These are phyloP conservation scores for Hyphopichia pseudoburtonii DNA, from an alignment of 1,139 yeast genomes.

Conservation along the genomic window DNA sequence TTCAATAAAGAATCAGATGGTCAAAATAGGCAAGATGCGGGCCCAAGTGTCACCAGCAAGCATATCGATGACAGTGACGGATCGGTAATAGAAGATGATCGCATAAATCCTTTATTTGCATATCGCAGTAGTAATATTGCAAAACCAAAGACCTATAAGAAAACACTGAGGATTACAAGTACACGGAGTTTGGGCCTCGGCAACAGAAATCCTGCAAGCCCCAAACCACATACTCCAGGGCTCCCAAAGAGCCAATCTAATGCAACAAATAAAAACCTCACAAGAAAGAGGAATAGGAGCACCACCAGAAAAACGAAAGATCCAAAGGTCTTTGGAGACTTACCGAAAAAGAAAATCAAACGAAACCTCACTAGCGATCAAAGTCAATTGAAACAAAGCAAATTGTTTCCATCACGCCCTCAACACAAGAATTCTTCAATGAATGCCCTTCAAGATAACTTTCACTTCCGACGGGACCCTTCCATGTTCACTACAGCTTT, in stretches of 20 bases:
- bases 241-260: no score
- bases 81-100: conserved; percentile 19
- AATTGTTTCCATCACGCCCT: neutral
- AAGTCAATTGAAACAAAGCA: neutral
- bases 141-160: no score
- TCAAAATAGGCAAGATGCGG: neutral
- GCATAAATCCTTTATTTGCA: conserved; percentile 20
- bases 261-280: no score
- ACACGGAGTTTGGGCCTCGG: no score
- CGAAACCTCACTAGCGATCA: neutral
- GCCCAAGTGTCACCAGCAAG: neutral
- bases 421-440: neutral
- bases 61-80: conserved; percentile 3
- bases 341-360: neutral
- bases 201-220: no score
- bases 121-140: neutral
- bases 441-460: conserved; percentile 1
- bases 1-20: neutral
- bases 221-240: no score
- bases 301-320: neutral
- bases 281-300: neutral
- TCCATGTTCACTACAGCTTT: conserved; percentile 30
- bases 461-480: conserved; percentile 23
- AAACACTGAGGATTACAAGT: no score
- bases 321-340: neutral